Conservation (phyloP, 345 rosid genomes). For the Toxicodendron radicans region DNA sequence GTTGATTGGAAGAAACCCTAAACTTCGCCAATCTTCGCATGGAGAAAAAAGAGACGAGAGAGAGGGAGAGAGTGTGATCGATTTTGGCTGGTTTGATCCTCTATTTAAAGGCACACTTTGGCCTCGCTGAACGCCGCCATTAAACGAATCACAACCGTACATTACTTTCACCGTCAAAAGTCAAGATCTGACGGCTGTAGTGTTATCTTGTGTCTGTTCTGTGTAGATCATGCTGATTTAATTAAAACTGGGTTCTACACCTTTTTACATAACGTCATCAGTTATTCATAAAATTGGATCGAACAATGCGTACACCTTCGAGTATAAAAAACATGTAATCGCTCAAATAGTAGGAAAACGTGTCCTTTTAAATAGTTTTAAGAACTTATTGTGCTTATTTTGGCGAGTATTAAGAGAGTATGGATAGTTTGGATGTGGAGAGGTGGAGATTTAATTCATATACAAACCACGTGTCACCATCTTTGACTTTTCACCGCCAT, state of each 20-base stretch:
- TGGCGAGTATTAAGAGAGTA: neutral
- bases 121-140: slow-evolving; percentile 30
- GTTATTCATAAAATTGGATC: neutral
- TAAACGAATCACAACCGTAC: slow-evolving; percentile 41
- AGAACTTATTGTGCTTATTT: neutral
- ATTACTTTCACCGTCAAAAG: slow-evolving; percentile 26
- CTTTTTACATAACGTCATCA: neutral
- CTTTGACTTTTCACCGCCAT: slow-evolving; percentile 30
- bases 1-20: slow-evolving; percentile 30
- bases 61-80: neutral
- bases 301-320: neutral
- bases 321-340: neutral
- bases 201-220: neutral
- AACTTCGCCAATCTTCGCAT: slow-evolving; percentile 19
- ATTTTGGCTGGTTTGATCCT: slow-evolving; percentile 18
- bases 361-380: neutral
- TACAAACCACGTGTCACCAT: slow-evolving; percentile 31
- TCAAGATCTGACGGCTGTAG: slow-evolving; percentile 34
- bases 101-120: slow-evolving; percentile 40
- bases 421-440: neutral
- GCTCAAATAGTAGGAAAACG: neutral
- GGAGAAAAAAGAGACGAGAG: slow-evolving; percentile 6
- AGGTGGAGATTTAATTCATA: neutral
- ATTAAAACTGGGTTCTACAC: neutral
- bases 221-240: slow-evolving; percentile 10